A percentile compares a stretch with the other conserved stretches of the same genome.
phyloP scores from a whole-genome alignment of 192 early-diverging fungal genomes.

The Pecoramyces ruminantium region DNA sequence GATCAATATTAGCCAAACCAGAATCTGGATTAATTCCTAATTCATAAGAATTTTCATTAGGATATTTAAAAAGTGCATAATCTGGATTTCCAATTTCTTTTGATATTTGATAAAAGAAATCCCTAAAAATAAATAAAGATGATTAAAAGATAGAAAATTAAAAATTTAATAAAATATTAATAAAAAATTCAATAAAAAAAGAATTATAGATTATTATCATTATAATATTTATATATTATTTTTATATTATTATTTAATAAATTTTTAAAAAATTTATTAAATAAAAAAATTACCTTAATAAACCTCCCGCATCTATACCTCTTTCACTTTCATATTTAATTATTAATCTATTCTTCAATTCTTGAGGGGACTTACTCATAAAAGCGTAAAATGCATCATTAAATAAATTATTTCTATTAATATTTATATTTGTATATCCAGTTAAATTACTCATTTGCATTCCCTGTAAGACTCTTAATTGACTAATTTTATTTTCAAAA shows the following conservation, averaged over 20 bases:
- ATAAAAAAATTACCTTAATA: constrained; percentile 48
- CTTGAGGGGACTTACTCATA: constrained; percentile 75
- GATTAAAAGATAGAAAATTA: background rate
- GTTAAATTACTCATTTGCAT: no score
- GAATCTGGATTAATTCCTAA: constrained; percentile 94
- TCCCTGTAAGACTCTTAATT: no score
- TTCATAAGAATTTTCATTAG: constrained; percentile 94
- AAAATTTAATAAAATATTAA: background rate
- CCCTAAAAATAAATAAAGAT: constrained; percentile 18
- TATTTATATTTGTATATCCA: constrained; percentile 44
- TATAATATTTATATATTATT: no score
- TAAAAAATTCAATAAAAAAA: no score
- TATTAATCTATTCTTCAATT: constrained; percentile 93
- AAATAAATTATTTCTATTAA: constrained; percentile 75
- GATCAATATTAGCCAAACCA: constrained; percentile 72
- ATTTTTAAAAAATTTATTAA: no score
- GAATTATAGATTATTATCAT: no score
- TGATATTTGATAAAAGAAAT: constrained; percentile 94
- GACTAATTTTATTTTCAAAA: no score
- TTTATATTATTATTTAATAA: no score
- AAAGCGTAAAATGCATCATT: constrained; percentile 90
- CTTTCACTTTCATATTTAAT: constrained; percentile 98
- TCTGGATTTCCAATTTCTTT: constrained; percentile 98
- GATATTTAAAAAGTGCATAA: constrained; percentile 90
- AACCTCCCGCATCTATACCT: constrained; percentile 92